Conservation (phyloP, 208 protist species). For the Leishmania lainsoni region DNA sequence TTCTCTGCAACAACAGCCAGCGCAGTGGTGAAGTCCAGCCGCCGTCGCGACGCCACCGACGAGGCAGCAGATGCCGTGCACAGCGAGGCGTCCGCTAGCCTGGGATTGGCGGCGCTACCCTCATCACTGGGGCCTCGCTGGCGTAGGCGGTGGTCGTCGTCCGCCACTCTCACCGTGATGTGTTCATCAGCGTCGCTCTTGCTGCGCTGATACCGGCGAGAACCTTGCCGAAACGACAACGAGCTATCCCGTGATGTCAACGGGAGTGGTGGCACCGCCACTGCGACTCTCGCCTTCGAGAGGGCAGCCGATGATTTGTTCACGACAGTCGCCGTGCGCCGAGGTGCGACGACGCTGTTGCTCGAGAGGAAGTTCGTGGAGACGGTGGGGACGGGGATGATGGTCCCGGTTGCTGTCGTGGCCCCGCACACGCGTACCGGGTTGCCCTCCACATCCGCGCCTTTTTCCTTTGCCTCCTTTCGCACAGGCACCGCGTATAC, state of each 20-base stretch:
- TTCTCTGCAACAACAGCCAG: slow-evolving; percentile 47
- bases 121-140: background rate
- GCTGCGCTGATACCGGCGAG: background rate
- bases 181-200: slow-evolving; percentile 3
- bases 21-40: slow-evolving; percentile 42
- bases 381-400: slow-evolving; percentile 12
- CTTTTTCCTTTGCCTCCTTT: background rate
- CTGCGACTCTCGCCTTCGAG: background rate
- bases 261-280: slow-evolving; percentile 17
- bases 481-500: background rate
- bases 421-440: too few species aligned
- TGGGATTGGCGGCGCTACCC: background rate
- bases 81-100: background rate
- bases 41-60: slow-evolving; percentile 21
- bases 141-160: background rate
- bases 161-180: background rate
- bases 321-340: background rate
- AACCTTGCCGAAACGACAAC: background rate
- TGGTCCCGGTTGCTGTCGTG: background rate
- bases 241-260: slow-evolving; percentile 4
- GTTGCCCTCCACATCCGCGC: background rate
- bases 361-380: slow-evolving; percentile 11
- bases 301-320: background rate
- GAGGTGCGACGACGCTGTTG: slow-evolving; percentile 24
- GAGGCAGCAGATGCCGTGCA: background rate